Conservation (phyloP, 495 filamentous ascomycete species). For the Penicillium bovifimosum region DNA sequence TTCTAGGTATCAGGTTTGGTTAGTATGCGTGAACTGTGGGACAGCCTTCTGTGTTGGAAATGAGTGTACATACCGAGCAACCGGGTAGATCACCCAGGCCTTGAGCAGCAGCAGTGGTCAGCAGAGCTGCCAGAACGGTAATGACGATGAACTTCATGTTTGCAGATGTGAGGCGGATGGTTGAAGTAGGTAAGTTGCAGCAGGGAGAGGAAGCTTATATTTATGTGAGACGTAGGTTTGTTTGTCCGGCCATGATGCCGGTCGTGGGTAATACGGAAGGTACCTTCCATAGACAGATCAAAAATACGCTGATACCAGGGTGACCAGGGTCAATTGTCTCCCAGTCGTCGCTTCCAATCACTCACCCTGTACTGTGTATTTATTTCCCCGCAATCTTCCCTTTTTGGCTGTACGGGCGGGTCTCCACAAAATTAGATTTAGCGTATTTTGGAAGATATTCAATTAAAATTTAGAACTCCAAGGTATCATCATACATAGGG, state of each 20-base stretch:
- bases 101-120: constrained; percentile 36
- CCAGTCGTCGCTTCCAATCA: too few relatives aligned
- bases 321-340: too few relatives aligned
- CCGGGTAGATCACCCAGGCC: constrained; percentile 40
- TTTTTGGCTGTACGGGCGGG: background rate
- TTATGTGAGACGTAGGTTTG: background rate
- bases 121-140: constrained; percentile 28
- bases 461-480: background rate
- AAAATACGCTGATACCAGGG: too few relatives aligned
- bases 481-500: background rate
- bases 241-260: constrained; percentile 1
- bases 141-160: constrained; percentile 37
- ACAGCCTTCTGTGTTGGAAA: background rate
- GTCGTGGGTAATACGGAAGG: background rate
- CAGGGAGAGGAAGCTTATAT: background rate
- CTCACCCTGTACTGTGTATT: background rate
- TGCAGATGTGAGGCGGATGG: background rate
- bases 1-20: constrained; percentile 32
- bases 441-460: background rate
- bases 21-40: background rate
- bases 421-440: background rate
- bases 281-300: background rate
- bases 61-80: constrained; percentile 41
- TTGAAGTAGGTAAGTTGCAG: background rate
- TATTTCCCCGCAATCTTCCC: background rate